Conservation (phyloP, 768 basidiomycete genomes). For the Boletales sp. region DNA sequence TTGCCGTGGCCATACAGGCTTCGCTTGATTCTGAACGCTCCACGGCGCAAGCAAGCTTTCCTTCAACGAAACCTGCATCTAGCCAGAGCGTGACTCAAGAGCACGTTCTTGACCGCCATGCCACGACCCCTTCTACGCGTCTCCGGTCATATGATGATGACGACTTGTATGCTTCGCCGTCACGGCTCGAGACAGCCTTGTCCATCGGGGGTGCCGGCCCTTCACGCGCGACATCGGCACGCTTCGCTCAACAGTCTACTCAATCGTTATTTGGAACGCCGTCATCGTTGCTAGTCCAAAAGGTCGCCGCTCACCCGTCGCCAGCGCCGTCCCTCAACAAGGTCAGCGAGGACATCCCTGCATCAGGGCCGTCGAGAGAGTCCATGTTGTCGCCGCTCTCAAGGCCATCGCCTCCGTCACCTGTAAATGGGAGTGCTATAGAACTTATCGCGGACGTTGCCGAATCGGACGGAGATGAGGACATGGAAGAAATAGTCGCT, state of each 20-base stretch:
- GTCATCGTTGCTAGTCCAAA: slow-evolving; percentile 26
- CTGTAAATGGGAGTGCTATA: slow-evolving; percentile 1
- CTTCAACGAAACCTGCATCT: slow-evolving; percentile 2
- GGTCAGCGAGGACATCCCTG: neutral
- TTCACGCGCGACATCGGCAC: slow-evolving; percentile 18
- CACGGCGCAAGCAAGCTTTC: neutral
- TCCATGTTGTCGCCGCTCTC: slow-evolving; percentile 4
- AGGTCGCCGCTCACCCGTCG: neutral
- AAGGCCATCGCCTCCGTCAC: neutral
- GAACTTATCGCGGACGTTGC: neutral
- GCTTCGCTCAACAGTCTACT: slow-evolving; percentile 8
- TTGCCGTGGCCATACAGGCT: slow-evolving; percentile 60
- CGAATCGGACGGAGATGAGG: slow-evolving; percentile 30
- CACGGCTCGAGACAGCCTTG: slow-evolving; percentile 62
- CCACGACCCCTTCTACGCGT: slow-evolving; percentile 1
- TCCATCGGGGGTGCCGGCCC: slow-evolving; percentile 61
- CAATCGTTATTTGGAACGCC: slow-evolving; percentile 37
- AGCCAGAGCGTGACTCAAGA: slow-evolving; percentile 1
- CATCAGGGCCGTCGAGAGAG: slow-evolving; percentile 4
- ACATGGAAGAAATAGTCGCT: slow-evolving; percentile 37
- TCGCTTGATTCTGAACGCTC: slow-evolving; percentile 43
- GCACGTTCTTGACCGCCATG: neutral
- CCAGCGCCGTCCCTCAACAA: neutral
- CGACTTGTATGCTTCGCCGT: slow-evolving; percentile 48
- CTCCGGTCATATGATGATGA: slow-evolving; percentile 26